These are phyloP conservation scores for Phytophthora gonapodyides DNA, from an alignment of 352 stramenopile genomes.

Conservation along the genomic window DNA sequence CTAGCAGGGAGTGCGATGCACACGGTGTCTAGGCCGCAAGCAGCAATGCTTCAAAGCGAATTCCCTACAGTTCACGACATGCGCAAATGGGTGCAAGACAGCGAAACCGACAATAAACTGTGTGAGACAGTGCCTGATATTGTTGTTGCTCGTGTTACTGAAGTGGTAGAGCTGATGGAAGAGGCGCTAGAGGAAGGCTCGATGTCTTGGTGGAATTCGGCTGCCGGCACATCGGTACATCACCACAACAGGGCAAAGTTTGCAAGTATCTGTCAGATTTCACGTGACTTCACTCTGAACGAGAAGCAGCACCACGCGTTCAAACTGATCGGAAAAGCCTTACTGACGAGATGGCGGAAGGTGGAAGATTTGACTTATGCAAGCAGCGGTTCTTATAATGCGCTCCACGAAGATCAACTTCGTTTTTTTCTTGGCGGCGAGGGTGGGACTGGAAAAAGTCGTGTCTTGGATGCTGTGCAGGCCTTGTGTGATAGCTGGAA, in stretches of 20 bases:
- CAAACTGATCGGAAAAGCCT: background rate
- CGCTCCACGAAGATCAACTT: background rate
- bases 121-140: too few relatives aligned
- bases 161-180: background rate
- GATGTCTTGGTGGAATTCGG: background rate
- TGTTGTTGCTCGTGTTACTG: background rate
- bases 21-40: too few relatives aligned
- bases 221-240: background rate
- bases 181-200: background rate
- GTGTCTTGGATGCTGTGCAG: background rate
- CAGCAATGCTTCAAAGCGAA: too few relatives aligned
- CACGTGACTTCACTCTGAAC: background rate
- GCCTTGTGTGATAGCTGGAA: background rate
- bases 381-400: background rate
- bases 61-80: too few relatives aligned
- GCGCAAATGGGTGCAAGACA: background rate
- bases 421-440: background rate
- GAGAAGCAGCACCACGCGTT: background rate
- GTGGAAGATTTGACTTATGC: background rate
- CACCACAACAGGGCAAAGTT: background rate
- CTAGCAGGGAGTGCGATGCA: too few relatives aligned
- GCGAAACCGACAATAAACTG: too few relatives aligned
- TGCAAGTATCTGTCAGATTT: background rate
- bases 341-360: background rate
- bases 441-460: slow-evolving; percentile 1